Percentiles rank a stretch among this genome's conserved stretches.
These are phyloP conservation scores for Conoideocrella luteorostrata DNA, from an alignment of 2,329 filamentous ascomycete genomes.

Conservation along the genomic window DNA sequence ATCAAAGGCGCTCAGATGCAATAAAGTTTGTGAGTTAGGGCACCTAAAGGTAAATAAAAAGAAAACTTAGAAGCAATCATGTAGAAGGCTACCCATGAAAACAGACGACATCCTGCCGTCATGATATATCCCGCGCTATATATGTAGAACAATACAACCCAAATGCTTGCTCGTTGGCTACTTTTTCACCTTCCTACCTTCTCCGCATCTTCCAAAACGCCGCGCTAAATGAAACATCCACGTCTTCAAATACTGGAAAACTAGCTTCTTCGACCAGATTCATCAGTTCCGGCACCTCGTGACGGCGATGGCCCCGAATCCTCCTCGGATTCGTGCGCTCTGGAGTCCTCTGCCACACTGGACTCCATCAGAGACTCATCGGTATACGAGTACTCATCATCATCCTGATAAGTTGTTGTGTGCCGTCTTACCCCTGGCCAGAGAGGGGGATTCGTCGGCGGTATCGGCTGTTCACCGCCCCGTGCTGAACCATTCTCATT, in stretches of 20 bases:
- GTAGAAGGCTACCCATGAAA: too few relatives aligned
- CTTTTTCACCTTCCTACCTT: too few relatives aligned
- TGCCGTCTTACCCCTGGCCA: slow-evolving; percentile 35
- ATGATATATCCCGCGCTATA: too few relatives aligned
- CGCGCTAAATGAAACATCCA: not conserved
- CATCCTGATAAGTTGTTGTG: slow-evolving; percentile 24
- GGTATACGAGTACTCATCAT: slow-evolving; percentile 24
- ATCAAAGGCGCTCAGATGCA: too few relatives aligned
- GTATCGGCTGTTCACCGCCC: slow-evolving; percentile 21
- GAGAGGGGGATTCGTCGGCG: slow-evolving; percentile 31
- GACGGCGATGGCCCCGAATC: not conserved
- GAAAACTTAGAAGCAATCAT: too few relatives aligned
- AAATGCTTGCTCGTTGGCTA: too few relatives aligned
- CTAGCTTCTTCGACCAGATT: not conserved
- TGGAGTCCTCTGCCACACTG: not conserved
- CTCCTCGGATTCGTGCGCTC: slow-evolving; percentile 2
- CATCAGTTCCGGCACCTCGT: not conserved
- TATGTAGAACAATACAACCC: too few relatives aligned
- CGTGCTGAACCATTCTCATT: slow-evolving; percentile 14
- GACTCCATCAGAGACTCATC: slow-evolving; percentile 17
- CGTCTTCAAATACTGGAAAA: not conserved
- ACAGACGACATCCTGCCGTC: too few relatives aligned
- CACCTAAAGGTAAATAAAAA: too few relatives aligned
- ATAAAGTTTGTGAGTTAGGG: too few relatives aligned
- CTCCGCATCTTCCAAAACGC: slow-evolving; percentile 4